These are phyloP conservation scores for Zhuliangozyma blackwelliae DNA, from an alignment of 1,139 yeast species.

Conservation along the genomic window DNA sequence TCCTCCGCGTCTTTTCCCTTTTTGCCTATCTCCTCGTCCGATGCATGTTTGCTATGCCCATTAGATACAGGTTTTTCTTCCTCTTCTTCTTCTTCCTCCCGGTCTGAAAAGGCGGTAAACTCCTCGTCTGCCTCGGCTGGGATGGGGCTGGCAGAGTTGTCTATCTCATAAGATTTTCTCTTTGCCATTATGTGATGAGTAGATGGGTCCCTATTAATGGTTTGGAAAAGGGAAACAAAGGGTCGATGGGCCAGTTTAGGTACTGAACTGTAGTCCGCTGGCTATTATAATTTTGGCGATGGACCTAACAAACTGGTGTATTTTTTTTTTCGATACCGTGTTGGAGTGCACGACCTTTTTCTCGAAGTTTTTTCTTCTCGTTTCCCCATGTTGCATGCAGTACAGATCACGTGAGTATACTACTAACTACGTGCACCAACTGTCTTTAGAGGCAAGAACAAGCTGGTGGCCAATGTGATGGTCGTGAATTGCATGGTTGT, in stretches of 20 bases:
- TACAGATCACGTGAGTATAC: background rate
- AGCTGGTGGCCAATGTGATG: too few species aligned
- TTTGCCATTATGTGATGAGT: conserved; percentile 20
- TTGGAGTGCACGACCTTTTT: conserved; percentile 1
- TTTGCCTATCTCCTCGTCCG: conserved; percentile 6
- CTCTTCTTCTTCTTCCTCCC: conserved; percentile 4
- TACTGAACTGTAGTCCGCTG: too few species aligned
- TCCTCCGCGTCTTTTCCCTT: conserved; percentile 3
- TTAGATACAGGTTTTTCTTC: conserved; percentile 1
- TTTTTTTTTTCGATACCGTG: background rate
- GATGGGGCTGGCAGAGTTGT: conserved; percentile 2
- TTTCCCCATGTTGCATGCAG: background rate
- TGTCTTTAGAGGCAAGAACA: too few species aligned
- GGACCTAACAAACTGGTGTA: background rate
- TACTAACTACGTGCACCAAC: too few species aligned
- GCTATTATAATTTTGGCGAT: background rate
- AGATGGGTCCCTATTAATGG: too few species aligned
- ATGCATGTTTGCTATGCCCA: conserved; percentile 10
- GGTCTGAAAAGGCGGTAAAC: conserved; percentile 7
- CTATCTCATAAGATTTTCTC: conserved; percentile 22
- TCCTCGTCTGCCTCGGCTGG: conserved; percentile 13
- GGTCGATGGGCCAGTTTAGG: too few species aligned
- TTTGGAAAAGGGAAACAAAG: too few species aligned
- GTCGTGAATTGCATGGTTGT: too few species aligned
- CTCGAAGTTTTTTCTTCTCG: background rate